Percentiles rank a stretch among this genome's conserved stretches.
Evolutionary conservation across 345 rosid genomes (phyloP).

Genomic region (Aquilaria sinensis): DNA sequence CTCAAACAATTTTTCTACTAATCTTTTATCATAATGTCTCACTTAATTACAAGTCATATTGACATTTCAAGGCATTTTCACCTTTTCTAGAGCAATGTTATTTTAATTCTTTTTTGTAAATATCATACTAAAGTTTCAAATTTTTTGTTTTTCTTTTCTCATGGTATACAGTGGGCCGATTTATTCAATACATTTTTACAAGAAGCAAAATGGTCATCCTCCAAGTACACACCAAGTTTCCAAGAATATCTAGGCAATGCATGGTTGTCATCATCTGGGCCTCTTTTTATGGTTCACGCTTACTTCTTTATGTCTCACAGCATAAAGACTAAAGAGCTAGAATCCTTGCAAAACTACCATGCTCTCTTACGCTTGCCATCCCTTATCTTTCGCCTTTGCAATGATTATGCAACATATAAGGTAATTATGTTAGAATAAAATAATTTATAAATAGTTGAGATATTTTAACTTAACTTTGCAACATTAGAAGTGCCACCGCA

Average conservation of each 20-base stretch:
- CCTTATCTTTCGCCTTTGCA: conserved; percentile 28
- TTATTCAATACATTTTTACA: conserved; percentile 29
- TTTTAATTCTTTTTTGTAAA: no score
- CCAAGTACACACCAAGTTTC: conserved; percentile 19
- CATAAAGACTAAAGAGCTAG: conserved; percentile 12
- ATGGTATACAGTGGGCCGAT: conserved; percentile 33
- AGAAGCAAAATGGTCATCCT: conserved; percentile 37
- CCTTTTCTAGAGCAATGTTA: no score
- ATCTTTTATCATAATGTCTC: no score
- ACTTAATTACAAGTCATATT: no score
- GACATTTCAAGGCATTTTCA: no score
- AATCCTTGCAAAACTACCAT: conserved; percentile 19
- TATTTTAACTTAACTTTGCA: no score
- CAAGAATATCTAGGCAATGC: conserved; percentile 38
- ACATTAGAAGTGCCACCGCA: not conserved
- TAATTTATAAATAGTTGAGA: no score
- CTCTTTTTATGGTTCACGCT: conserved; percentile 17
- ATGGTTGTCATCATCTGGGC: conserved; percentile 29
- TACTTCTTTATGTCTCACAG: conserved; percentile 9
- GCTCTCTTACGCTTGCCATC: conserved; percentile 28
- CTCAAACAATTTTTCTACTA: no score
- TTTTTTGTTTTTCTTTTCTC: not conserved
- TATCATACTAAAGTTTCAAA: no score
- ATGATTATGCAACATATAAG: conserved; percentile 33
- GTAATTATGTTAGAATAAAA: conserved; percentile 11